Evolutionary conservation across 2,329 filamentous ascomycete genomes (phyloP).

Genomic region (Clonostachys rhizophaga): DNA sequence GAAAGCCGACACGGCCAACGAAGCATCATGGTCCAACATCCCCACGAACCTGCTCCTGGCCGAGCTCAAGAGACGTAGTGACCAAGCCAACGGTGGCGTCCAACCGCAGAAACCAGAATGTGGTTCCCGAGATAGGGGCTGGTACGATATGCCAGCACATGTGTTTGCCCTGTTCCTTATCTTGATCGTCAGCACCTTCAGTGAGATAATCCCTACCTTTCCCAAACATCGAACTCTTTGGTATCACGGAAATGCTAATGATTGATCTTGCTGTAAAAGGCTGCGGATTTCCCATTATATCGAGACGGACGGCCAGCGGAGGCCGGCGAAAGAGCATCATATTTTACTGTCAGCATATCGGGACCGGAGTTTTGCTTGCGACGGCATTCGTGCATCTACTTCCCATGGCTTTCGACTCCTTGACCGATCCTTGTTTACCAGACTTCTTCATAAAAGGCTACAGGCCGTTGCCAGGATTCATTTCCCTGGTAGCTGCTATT

Average conservation of each 20-base stretch:
- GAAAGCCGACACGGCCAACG: conserved; percentile 5
- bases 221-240: neutral
- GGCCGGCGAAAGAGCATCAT: conserved; percentile 55
- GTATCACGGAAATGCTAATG: neutral
- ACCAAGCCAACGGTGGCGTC: conserved; percentile 13
- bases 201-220: conserved; percentile 25
- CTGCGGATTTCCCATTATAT: conserved; percentile 63
- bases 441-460: conserved; percentile 77
- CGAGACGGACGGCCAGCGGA: conserved; percentile 51
- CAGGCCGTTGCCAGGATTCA: conserved; percentile 71
- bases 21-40: conserved; percentile 38
- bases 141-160: conserved; percentile 64
- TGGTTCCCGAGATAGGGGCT: conserved; percentile 44
- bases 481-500: conserved; percentile 79
- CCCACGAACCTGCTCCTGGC: conserved; percentile 46
- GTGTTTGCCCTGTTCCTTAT: conserved; percentile 66
- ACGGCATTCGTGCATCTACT: conserved; percentile 79
- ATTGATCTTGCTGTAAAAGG: conserved; percentile 27
- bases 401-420: conserved; percentile 61
- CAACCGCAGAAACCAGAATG: conserved; percentile 38
- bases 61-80: conserved; percentile 44
- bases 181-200: conserved; percentile 52
- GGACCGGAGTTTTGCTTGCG: conserved; percentile 80
- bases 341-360: conserved; percentile 69
- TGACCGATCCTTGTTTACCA: conserved; percentile 69